A percentile compares a stretch with the other conserved stretches of the same genome.
Evolutionary conservation across 1,284 basidiomycete species (phyloP).

Genomic region (Trichosporon asahii): DNA sequence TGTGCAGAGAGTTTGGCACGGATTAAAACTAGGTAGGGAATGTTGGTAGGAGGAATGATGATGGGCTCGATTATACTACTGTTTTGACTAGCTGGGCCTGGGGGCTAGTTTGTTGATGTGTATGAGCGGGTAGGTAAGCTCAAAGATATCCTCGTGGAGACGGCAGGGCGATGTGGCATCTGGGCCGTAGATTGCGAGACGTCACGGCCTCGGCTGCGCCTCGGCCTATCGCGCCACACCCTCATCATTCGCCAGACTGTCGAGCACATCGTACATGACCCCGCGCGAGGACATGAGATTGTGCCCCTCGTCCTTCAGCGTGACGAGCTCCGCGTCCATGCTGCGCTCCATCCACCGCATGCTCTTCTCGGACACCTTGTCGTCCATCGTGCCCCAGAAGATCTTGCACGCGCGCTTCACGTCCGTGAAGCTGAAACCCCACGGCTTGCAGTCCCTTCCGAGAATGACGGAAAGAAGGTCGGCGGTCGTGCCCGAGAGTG

Average conservation of each 20-base stretch:
- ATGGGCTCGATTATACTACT: neutral
- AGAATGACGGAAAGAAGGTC: constrained; percentile 82
- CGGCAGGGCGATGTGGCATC: no score
- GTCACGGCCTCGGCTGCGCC: neutral
- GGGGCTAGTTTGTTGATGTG: no score
- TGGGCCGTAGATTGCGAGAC: no score
- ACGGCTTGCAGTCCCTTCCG: constrained; percentile 63
- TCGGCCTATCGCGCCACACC: neutral
- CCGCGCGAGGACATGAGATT: constrained; percentile 84
- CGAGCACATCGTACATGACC: constrained; percentile 83
- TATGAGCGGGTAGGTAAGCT: no score
- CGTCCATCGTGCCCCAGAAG: constrained; percentile 91
- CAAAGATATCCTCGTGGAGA: no score
- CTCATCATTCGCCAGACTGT: constrained; percentile 55
- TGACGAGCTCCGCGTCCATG: constrained; percentile 74
- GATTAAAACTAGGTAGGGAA: neutral
- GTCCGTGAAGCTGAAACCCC: constrained; percentile 57
- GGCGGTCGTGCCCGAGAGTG: constrained; percentile 79
- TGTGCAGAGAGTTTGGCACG: neutral
- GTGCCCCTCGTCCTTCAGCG: constrained; percentile 85
- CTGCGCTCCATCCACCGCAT: constrained; percentile 84
- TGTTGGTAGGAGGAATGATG: neutral
- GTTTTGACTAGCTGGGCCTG: neutral
- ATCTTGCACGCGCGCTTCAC: constrained; percentile 76
- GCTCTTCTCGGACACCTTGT: constrained; percentile 82